These are phyloP conservation scores for Trichoderma cornu-damae DNA, from an alignment of 2,329 filamentous ascomycete genomes.

Conservation along the genomic window DNA sequence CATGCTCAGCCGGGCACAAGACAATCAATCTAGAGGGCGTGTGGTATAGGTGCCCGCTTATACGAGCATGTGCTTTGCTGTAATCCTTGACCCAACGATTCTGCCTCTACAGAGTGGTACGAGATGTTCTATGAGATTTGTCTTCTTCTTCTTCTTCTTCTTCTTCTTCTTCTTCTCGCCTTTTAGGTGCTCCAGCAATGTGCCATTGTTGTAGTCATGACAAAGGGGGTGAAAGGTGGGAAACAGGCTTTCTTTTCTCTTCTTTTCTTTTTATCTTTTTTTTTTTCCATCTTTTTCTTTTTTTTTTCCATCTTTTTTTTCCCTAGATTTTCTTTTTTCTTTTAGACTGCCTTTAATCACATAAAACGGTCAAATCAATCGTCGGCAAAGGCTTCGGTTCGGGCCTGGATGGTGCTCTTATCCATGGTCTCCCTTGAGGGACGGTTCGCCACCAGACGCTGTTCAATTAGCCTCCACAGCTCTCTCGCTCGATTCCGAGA, in stretches of 20 bases:
- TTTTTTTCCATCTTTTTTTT: too few relatives aligned
- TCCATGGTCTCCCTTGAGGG: conserved; percentile 36
- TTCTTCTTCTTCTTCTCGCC: neutral
- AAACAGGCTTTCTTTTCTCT: neutral
- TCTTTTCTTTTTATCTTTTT: too few relatives aligned
- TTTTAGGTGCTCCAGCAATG: neutral
- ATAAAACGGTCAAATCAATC: conserved; percentile 23
- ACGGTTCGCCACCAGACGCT: conserved; percentile 51
- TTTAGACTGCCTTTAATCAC: too few relatives aligned
- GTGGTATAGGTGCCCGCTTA: neutral
- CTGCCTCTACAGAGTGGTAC: conserved; percentile 6
- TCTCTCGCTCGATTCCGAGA: neutral
- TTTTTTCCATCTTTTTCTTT: too few relatives aligned
- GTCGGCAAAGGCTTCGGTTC: conserved; percentile 40
- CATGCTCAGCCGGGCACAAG: neutral
- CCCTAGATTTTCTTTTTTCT: too few relatives aligned
- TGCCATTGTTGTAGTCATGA: neutral
- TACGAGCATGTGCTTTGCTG: neutral
- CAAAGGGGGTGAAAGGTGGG: neutral
- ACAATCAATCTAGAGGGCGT: neutral
- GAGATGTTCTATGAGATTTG: conserved; percentile 5
- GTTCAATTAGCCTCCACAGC: conserved; percentile 24
- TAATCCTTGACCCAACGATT: neutral
- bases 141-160: neutral
- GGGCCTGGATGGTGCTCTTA: conserved; percentile 35